Conservation (phyloP, 169 alveolate species). For the Eimeria necatrix region DNA sequence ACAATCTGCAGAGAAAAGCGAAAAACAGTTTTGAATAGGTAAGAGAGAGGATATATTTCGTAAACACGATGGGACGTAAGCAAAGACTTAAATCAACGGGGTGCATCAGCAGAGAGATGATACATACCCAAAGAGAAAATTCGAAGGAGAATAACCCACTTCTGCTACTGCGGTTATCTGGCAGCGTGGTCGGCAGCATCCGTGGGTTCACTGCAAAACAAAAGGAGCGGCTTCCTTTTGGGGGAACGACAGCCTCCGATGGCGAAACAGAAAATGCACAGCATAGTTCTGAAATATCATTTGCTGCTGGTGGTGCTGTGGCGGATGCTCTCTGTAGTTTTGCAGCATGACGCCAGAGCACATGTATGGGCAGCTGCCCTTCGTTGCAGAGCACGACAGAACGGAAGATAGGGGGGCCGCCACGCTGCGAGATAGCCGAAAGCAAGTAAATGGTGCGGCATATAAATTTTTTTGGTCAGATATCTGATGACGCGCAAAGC, state of each 20-base stretch:
- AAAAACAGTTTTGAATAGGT: background rate
- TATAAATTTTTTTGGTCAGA: too few relatives aligned
- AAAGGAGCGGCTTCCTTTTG: background rate
- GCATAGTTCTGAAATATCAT: background rate
- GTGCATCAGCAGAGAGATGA: background rate
- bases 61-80: background rate
- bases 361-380: slow-evolving; percentile 61
- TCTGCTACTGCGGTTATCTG: slow-evolving; percentile 6
- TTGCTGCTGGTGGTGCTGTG: background rate
- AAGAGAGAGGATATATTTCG: background rate
- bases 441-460: background rate
- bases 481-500: too few relatives aligned
- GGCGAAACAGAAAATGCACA: slow-evolving; percentile 50
- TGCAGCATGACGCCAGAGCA: slow-evolving; percentile 31
- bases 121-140: slow-evolving; percentile 13
- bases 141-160: background rate
- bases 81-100: background rate
- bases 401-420: slow-evolving; percentile 23
- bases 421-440: slow-evolving; percentile 15
- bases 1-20: slow-evolving; percentile 13
- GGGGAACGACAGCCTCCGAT: background rate
- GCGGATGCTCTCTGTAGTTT: slow-evolving; percentile 1
- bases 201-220: slow-evolving; percentile 37
- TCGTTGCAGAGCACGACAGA: slow-evolving; percentile 64
- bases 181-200: background rate